A percentile compares a stretch with the other conserved stretches of the same genome.
These are phyloP conservation scores for Vitis hybrid DNA, from an alignment of 177 flowering plant genomes.

Conservation along the genomic window DNA sequence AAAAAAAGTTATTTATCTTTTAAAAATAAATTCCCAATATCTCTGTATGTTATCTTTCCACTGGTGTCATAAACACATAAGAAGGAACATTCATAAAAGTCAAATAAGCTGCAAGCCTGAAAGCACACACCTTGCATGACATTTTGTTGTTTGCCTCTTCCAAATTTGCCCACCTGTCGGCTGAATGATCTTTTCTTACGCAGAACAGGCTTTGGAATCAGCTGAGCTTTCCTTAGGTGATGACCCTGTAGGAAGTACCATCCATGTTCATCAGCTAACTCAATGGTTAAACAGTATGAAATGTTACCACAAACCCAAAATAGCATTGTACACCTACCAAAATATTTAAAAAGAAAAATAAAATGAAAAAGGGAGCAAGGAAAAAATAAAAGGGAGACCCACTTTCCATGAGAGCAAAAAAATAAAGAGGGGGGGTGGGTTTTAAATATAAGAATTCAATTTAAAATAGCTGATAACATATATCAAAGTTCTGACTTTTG, in stretches of 20 bases:
- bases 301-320: neutral
- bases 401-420: too few species aligned
- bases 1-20: too few species aligned
- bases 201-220: constrained; percentile 39
- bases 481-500: too few species aligned
- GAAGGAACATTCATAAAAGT: neutral
- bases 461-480: too few species aligned
- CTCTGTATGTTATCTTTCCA: too few species aligned
- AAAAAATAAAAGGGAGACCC: too few species aligned
- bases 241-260: constrained; percentile 31
- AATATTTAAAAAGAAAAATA: too few species aligned
- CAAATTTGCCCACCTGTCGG: constrained; percentile 40
- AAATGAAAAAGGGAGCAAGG: too few species aligned
- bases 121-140: constrained; percentile 41
- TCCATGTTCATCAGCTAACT: neutral
- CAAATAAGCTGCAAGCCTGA: neutral
- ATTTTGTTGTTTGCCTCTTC: constrained; percentile 52
- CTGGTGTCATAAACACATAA: too few species aligned
- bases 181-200: constrained; percentile 67
- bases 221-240: constrained; percentile 39
- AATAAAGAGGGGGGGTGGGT: too few species aligned
- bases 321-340: neutral
- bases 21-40: too few species aligned
- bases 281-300: neutral
- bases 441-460: too few species aligned